Evolutionary conservation across 2,329 filamentous ascomycete genomes (phyloP).

Genomic region (Sclerotinia trifoliorum): DNA sequence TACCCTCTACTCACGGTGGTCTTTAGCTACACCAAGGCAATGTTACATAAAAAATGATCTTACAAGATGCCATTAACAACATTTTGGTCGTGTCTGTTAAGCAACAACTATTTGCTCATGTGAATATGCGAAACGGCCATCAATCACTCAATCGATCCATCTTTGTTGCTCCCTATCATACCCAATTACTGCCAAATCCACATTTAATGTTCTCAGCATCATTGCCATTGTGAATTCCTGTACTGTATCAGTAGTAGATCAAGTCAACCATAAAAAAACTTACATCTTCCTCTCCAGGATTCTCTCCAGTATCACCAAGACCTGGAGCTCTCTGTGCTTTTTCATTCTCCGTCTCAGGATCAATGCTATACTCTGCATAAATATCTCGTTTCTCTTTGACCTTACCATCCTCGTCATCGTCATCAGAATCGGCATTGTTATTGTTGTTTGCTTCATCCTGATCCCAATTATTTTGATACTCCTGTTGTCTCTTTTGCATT

Average conservation of each 20-base stretch:
- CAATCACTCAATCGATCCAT: conserved; percentile 52
- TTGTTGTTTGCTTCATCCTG: conserved; percentile 29
- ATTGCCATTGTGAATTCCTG: conserved; percentile 67
- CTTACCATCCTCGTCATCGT: conserved; percentile 42
- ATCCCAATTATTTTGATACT: conserved; percentile 45
- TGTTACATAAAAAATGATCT: not conserved
- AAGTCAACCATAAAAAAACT: conserved; percentile 39
- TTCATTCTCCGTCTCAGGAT: conserved; percentile 41
- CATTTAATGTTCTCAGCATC: conserved; percentile 65
- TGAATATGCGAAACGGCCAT: not conserved
- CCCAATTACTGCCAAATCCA: conserved; percentile 61
- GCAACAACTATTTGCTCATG: not conserved
- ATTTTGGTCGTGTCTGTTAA: not conserved
- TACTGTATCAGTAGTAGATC: conserved; percentile 20
- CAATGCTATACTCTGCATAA: conserved; percentile 39
- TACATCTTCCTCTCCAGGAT: conserved; percentile 44
- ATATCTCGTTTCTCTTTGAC: conserved; percentile 40
- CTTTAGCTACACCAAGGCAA: not conserved
- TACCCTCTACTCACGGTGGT: not conserved
- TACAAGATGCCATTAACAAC: not conserved
- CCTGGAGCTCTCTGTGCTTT: conserved; percentile 39
- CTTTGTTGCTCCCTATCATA: conserved; percentile 56
- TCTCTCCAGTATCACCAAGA: conserved; percentile 40
- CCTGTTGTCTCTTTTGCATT: conserved; percentile 49
- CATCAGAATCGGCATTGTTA: conserved; percentile 38